Evolutionary conservation across 148 eudicot genomes (phyloP).

Genomic region (Vaccinium corymbosum): DNA sequence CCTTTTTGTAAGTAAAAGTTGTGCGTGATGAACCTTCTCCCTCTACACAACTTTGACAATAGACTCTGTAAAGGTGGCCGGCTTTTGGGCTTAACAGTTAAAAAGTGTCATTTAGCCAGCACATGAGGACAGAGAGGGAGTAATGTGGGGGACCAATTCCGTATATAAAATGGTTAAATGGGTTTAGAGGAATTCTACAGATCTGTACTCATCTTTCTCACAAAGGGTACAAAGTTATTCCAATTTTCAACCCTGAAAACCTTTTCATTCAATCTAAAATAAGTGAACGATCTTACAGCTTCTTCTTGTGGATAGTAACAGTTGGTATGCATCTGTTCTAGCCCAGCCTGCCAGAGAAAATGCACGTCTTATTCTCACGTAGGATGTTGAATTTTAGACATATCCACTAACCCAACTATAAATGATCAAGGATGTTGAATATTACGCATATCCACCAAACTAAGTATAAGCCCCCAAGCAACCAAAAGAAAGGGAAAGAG

Average conservation of each 20-base stretch:
- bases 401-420: not conserved
- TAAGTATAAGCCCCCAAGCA: not conserved
- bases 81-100: not conserved
- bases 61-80: not conserved
- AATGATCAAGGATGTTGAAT: not conserved
- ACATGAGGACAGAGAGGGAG: not conserved
- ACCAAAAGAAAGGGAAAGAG: not conserved
- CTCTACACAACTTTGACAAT: not conserved
- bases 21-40: not conserved
- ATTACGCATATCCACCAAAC: not conserved
- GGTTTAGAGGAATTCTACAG: constrained; percentile 15
- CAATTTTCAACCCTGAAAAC: constrained; percentile 52
- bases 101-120: not conserved
- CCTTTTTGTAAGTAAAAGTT: not conserved
- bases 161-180: not conserved
- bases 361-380: not conserved
- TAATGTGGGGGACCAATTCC: not conserved
- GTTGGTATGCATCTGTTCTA: constrained; percentile 48
- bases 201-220: constrained; percentile 47
- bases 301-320: constrained; percentile 42
- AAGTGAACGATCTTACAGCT: constrained; percentile 49
- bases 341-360: constrained; percentile 42
- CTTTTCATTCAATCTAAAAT: constrained; percentile 51
- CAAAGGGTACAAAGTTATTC: constrained; percentile 54
- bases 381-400: not conserved